Base-by-base conservation (phyloP, 192 early-diverging fungal species). In the Kickxella alabastrina region DNA sequence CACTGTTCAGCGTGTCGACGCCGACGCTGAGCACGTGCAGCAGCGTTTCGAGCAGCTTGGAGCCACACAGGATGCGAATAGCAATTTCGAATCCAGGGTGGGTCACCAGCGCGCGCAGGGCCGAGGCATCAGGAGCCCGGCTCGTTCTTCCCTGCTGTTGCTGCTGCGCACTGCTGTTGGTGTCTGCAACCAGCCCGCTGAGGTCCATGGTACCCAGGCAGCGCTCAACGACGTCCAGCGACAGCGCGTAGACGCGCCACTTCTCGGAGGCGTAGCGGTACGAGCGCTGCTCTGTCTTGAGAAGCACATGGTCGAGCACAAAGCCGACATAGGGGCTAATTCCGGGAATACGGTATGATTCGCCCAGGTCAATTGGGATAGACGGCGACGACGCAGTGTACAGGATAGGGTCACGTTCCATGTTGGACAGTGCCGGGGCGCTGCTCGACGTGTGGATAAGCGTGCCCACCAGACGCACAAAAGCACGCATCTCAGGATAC, bases 61-160 rank as follows among this genome's bases (percentile, higher is more conserved):
- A 84, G 8, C 85, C 85, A 1, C 81, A 84, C n/a, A 98, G 61
- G 3, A 97, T 56, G 12, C 87, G 77, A 23, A 84, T 80, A 35
- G 87, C 57, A 22, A 98, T 70, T 44, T 91, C 87, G 54, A 88
- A 98, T 4, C 90, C 94, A 0, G 95, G 93, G 29, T 96, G 91
- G 14, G 81, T 70, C 1, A 78, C 65, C 54, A 87, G 50, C 24
- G 54, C 43, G 40, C 77, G 64, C 50, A 78, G 44, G 43, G 58
- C 41, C 23, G 67, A 10, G 23, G 60, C 27, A 47, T 49, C 23
- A 61, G 47, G 39, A n/a, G 19, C 34, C 2, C 32, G 15, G 42
- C 44, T 25, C 13, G 21, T 18, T 7, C 19, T 0, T 5, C 43
- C 14, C 38, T 27, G 36, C n/a, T n/a, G n/a, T n/a, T n/a, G n/a